A percentile compares a stretch with the other conserved stretches of the same genome.
Conservation (phyloP, 805 yeast species). For the Hanseniaspora singularis region DNA sequence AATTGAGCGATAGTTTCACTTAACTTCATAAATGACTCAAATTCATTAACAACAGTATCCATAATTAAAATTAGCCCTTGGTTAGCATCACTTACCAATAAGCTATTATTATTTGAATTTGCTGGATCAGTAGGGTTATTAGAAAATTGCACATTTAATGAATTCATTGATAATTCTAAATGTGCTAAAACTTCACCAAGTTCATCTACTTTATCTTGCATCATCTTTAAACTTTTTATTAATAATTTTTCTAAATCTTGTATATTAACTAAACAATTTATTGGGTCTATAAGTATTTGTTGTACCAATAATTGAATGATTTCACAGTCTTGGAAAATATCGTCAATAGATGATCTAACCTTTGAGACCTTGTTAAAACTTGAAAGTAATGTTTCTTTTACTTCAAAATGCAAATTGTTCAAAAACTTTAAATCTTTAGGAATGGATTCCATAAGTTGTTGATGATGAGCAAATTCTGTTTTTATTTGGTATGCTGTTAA, state of each 20-base stretch:
- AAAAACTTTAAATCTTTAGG: conserved; percentile 62
- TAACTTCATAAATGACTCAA: conserved; percentile 57
- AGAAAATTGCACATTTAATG: conserved; percentile 8
- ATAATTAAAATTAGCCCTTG: conserved; percentile 40
- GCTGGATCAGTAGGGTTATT: not conserved
- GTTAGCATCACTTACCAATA: conserved; percentile 15
- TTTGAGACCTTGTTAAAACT: conserved; percentile 37
- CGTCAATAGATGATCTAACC: conserved; percentile 35
- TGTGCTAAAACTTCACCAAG: conserved; percentile 3
- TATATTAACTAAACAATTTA: conserved; percentile 16
- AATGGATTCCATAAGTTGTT: conserved; percentile 51
- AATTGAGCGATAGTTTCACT: conserved; percentile 63
- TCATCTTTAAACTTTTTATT: conserved; percentile 9
- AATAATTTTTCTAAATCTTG: conserved; percentile 12
- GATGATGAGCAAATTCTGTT: conserved; percentile 50
- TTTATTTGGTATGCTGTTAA: conserved; percentile 57
- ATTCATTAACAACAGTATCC: conserved; percentile 55
- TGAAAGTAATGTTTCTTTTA: conserved; percentile 49
- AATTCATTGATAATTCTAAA: conserved; percentile 12
- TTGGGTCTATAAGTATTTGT: conserved; percentile 31
- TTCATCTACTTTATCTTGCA: conserved; percentile 11
- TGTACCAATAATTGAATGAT: conserved; percentile 42
- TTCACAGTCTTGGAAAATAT: conserved; percentile 36
- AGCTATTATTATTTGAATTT: not conserved
- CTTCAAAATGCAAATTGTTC: conserved; percentile 46